phyloP scores from a whole-genome alignment of 139 green algal genomes.

The Chlorella sp. region DNA sequence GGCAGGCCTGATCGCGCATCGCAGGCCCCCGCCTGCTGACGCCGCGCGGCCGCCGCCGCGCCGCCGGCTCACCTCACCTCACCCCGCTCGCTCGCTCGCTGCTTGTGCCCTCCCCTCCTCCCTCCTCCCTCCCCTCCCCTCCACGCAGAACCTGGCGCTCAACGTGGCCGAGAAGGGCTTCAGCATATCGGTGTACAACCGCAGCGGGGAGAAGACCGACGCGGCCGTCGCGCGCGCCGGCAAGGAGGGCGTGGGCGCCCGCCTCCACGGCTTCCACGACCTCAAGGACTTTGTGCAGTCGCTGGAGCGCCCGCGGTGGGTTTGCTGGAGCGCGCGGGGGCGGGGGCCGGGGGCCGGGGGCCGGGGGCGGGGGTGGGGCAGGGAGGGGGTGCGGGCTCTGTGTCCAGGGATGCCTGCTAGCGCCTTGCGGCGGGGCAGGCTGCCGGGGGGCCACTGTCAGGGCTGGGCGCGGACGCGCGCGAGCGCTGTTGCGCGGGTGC shows the following conservation, averaged over 20 bases:
- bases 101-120: background rate
- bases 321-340: too few species aligned
- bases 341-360: too few species aligned
- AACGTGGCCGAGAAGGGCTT: conserved; percentile 99
- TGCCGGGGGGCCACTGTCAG: too few species aligned
- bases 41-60: background rate
- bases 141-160: conserved; percentile 95
- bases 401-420: too few species aligned
- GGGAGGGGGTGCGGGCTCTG: too few species aligned
- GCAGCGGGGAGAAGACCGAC: conserved; percentile 94
- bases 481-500: background rate
- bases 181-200: conserved; percentile 96
- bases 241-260: conserved; percentile 80
- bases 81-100: background rate
- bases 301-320: conserved; percentile 87
- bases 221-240: conserved; percentile 84
- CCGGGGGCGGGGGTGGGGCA: too few species aligned
- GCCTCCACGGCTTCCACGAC: conserved; percentile 88
- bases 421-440: too few species aligned
- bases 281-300: conserved; percentile 93
- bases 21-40: background rate
- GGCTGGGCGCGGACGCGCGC: background rate
- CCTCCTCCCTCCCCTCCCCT: background rate
- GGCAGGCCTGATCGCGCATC: background rate
- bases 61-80: background rate